Conservation (phyloP, 2,329 filamentous ascomycete species). For the Hymenoscyphus salicellus region DNA sequence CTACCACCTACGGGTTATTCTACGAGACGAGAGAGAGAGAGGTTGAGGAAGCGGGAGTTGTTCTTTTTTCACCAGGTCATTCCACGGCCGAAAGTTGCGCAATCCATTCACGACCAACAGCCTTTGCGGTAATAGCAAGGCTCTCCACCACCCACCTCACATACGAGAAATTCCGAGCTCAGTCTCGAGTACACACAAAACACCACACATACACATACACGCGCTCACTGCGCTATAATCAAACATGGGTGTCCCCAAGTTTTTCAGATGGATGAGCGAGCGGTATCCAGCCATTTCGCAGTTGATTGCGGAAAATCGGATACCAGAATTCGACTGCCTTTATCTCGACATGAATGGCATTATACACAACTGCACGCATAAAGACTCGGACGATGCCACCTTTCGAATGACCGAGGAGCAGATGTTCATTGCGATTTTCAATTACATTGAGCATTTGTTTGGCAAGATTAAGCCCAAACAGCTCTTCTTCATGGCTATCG, state of each 20-base stretch:
- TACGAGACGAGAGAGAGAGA: conserved; percentile 13
- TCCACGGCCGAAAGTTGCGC: not conserved
- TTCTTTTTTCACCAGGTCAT: conserved; percentile 11
- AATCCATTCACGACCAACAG: conserved; percentile 13
- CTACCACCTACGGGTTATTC: conserved; percentile 11
- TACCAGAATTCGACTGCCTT: conserved; percentile 97
- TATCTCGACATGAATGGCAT: conserved; percentile 99
- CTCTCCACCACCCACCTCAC: conserved; percentile 12
- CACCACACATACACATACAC: conserved; percentile 9
- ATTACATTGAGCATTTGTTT: conserved; percentile 98
- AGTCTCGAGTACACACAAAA: conserved; percentile 15
- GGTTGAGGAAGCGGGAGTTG: conserved; percentile 10
- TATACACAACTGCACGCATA: conserved; percentile 99
- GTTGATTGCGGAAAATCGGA: conserved; percentile 96
- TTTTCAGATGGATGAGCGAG: conserved; percentile 87
- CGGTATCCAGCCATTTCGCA: conserved; percentile 98
- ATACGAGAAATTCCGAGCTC: conserved; percentile 12
- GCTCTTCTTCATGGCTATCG: conserved; percentile 99
- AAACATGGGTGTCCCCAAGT: conserved; percentile 53
- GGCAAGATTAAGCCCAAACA: conserved; percentile 98
- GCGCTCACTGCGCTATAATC: conserved; percentile 18
- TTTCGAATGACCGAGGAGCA: conserved; percentile 95
- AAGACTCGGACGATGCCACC: conserved; percentile 85
- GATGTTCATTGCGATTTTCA: conserved; percentile 99
- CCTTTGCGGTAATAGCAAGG: conserved; percentile 33